phyloP scores from a whole-genome alignment of 2,329 filamentous ascomycete species.

The Diaporthe vaccinii region DNA sequence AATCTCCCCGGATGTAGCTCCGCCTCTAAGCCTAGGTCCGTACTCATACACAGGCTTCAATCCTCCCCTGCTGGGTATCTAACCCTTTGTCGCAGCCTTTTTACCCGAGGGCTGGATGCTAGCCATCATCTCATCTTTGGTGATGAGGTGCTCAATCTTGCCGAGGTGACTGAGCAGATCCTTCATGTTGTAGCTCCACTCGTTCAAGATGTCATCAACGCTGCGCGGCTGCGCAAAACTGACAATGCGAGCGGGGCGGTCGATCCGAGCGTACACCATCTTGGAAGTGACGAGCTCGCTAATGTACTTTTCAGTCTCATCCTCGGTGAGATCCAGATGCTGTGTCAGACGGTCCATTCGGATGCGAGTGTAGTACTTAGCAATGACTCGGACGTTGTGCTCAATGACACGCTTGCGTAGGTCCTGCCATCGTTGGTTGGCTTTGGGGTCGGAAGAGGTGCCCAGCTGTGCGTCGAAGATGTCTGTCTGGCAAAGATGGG shows the following conservation, averaged over 20 bases:
- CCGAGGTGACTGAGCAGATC: constrained; percentile 82
- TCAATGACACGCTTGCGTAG: constrained; percentile 98
- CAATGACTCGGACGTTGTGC: constrained; percentile 97
- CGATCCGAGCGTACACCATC: constrained; percentile 98
- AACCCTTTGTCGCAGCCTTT: constrained; percentile 37
- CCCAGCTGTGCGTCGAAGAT: constrained; percentile 81
- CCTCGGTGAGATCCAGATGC: constrained; percentile 90
- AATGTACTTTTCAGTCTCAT: constrained; percentile 99
- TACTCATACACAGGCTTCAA: constrained; percentile 9
- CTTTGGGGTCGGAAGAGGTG: constrained; percentile 81
- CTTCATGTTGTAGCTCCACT: constrained; percentile 94
- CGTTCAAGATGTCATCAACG: constrained; percentile 95
- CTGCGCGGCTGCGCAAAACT: constrained; percentile 95
- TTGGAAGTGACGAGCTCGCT: constrained; percentile 96
- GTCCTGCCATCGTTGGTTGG: constrained; percentile 90
- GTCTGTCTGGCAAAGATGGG: constrained; percentile 88
- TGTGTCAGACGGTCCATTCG: constrained; percentile 91
- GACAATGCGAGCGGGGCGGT: constrained; percentile 90
- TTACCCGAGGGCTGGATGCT: constrained; percentile 79
- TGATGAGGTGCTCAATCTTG: constrained; percentile 96
- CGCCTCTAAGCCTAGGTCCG: constrained; percentile 24
- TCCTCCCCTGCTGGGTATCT: not conserved
- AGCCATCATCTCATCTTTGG: constrained; percentile 99
- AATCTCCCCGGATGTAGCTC: not conserved
- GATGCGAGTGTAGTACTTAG: constrained; percentile 99